Conservation (phyloP, 164 flowering plant genomes). For the grape (Vitis vinifera) region ASM3070453v1 NC_081810.1:21479001-21479500, state of each 20-base stretch:
- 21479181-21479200: too few species aligned
- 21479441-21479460: conserved; percentile 55
- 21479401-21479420: conserved; percentile 57
- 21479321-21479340: too few species aligned
- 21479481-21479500: conserved; percentile 44
- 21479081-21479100: conserved; percentile 88
- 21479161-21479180: too few species aligned
- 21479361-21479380: not conserved
- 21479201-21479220: too few species aligned
- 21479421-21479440: conserved; percentile 44
- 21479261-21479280: conserved; percentile 83
- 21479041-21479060: not conserved
- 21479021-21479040: not conserved
- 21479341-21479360: not conserved
- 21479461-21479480: conserved; percentile 58
- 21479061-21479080: not conserved
- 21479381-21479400: conserved; percentile 36
- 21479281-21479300: conserved; percentile 38
- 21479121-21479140: conserved; percentile 65
- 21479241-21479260: conserved; percentile 92
- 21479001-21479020: not conserved
- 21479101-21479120: conserved; percentile 98
- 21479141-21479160: not conserved
- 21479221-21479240: conserved; percentile 32
- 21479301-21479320: conserved; percentile 56